phyloP scores from a whole-genome alignment of 164 flowering plant genomes.

The Tetracentron sinense region DNA sequence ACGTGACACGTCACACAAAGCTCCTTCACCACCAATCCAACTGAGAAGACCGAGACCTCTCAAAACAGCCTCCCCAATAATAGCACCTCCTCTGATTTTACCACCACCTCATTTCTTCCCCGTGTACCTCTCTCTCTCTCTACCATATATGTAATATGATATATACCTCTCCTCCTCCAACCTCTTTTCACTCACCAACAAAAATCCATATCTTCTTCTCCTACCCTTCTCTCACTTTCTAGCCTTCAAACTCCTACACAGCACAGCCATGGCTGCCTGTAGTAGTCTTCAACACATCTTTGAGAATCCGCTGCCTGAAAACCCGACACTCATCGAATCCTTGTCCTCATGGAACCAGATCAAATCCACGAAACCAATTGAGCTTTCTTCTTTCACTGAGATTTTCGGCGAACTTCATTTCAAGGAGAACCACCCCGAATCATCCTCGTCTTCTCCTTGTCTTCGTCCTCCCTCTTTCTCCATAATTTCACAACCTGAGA shows the following conservation, averaged over 20 bases:
- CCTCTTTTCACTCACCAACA: neutral
- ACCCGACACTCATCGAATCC: slow-evolving; percentile 40
- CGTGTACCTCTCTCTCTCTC: slow-evolving; percentile 1
- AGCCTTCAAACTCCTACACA: neutral
- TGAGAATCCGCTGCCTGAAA: slow-evolving; percentile 48
- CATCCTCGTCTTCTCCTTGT: slow-evolving; percentile 7
- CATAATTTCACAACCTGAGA: neutral
- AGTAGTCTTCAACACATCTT: slow-evolving; percentile 57
- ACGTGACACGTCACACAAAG: too few relatives aligned
- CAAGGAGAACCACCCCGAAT: slow-evolving; percentile 27
- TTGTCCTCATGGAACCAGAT: slow-evolving; percentile 45
- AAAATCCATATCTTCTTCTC: neutral
- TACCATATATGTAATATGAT: neutral
- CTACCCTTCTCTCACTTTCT: neutral
- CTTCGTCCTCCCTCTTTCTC: neutral
- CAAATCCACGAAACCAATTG: slow-evolving; percentile 24
- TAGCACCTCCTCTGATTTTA: too few relatives aligned
- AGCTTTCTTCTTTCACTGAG: slow-evolving; percentile 41
- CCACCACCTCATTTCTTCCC: neutral
- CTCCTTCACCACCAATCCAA: too few relatives aligned
- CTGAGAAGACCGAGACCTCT: too few relatives aligned
- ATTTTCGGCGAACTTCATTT: slow-evolving; percentile 65
- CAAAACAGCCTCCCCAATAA: neutral
- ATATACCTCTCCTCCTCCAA: neutral
- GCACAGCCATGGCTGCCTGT: slow-evolving; percentile 46